Percentiles rank a stretch among this genome's conserved stretches.
Conservation (phyloP, 2,329 filamentous ascomycete species). For the Akanthomyces dipterigenus region DNA sequence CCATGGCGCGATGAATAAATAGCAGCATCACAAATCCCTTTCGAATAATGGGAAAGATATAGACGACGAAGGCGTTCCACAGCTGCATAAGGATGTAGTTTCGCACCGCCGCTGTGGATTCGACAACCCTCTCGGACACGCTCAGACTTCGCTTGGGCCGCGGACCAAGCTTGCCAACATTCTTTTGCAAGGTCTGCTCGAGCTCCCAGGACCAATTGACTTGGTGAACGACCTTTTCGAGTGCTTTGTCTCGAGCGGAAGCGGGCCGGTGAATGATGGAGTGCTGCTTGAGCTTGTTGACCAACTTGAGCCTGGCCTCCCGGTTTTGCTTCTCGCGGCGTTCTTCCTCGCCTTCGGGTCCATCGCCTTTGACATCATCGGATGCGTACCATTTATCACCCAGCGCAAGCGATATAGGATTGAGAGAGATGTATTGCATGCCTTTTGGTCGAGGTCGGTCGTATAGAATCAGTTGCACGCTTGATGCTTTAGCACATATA, state of each 20-base stretch:
- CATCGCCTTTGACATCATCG: constrained; percentile 27
- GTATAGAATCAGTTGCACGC: constrained; percentile 83
- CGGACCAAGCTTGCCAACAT: constrained; percentile 76
- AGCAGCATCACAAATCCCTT: constrained; percentile 69
- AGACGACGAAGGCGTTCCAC: constrained; percentile 65
- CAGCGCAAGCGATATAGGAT: constrained; percentile 80
- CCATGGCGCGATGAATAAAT: constrained; percentile 70
- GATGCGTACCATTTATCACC: constrained; percentile 57
- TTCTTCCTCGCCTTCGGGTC: constrained; percentile 67
- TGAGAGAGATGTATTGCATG: constrained; percentile 95
- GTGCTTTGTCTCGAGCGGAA: constrained; percentile 74
- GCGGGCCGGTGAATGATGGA: constrained; percentile 70
- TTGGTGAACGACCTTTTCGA: constrained; percentile 80
- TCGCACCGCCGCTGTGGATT: constrained; percentile 82
- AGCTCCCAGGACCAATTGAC: constrained; percentile 95
- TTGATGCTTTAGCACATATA: constrained; percentile 62
- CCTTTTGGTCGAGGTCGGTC: constrained; percentile 74
- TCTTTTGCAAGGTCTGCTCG: constrained; percentile 77
- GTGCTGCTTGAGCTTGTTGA: constrained; percentile 83
- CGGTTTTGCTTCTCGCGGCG: constrained; percentile 52
- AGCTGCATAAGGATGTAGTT: constrained; percentile 64
- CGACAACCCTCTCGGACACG: constrained; percentile 88
- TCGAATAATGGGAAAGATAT: constrained; percentile 71
- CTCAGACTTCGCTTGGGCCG: constrained; percentile 79
- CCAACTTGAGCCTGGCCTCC: constrained; percentile 57